Conservation (phyloP, 352 stramenopile genomes). For the Phytopythium chamaehyphon region DNA sequence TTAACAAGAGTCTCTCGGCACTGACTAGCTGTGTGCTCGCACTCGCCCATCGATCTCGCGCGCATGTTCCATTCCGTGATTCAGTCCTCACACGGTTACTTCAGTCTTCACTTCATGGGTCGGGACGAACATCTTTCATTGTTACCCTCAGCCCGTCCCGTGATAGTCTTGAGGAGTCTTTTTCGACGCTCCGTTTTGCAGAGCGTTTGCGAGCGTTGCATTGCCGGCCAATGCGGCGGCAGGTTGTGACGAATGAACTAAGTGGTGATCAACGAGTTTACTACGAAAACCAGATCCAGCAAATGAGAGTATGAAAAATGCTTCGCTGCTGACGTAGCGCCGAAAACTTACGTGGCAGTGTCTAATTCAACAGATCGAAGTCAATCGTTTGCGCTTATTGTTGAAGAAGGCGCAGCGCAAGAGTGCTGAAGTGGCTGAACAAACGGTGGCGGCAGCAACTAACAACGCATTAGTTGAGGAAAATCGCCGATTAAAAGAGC, state of each 20-base stretch:
- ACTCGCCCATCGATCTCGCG: conserved; percentile 52
- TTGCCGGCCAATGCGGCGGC: conserved; percentile 44
- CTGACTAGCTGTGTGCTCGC: conserved; percentile 75
- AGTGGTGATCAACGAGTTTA: conserved; percentile 51
- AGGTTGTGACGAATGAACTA: conserved; percentile 46
- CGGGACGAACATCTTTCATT: conserved; percentile 53
- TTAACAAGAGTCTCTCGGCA: conserved; percentile 74
- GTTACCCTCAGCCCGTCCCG: conserved; percentile 56
- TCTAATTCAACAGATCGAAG: conserved; percentile 31
- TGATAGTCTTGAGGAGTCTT: conserved; percentile 60
- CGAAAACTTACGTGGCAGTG: no score
- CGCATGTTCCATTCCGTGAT: conserved; percentile 58
- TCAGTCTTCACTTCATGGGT: conserved; percentile 57
- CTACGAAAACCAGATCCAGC: conserved; percentile 69
- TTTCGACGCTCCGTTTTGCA: conserved; percentile 65
- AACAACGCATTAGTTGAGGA: conserved; percentile 59
- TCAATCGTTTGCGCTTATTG: conserved; percentile 43
- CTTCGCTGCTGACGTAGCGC: no score
- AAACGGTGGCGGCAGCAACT: conserved; percentile 12
- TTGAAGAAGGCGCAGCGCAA: conserved; percentile 42
- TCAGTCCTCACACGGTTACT: conserved; percentile 67
- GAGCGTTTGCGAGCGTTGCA: conserved; percentile 58
- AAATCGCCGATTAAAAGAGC: conserved; percentile 55
- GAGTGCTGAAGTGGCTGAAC: conserved; percentile 20
- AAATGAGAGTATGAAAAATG: conserved; percentile 41